Evolutionary conservation across 2,329 filamentous ascomycete genomes (phyloP).

Genomic region (Pseudonectria buxi): DNA sequence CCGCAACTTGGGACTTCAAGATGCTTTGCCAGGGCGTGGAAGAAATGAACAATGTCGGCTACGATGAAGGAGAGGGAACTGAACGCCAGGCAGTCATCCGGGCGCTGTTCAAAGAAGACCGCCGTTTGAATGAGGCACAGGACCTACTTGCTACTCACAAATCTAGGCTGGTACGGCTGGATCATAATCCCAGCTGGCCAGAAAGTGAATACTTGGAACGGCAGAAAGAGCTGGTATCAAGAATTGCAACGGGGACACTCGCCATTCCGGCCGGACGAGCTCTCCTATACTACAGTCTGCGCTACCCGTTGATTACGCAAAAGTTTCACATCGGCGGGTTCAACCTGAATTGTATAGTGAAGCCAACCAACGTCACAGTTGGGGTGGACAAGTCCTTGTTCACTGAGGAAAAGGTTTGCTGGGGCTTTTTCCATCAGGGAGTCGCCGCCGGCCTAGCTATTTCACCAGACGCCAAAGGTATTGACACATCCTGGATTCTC

Average conservation of each 20-base stretch:
- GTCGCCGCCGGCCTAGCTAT: slow-evolving; percentile 90
- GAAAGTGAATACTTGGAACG: slow-evolving; percentile 85
- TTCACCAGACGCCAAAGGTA: slow-evolving; percentile 81
- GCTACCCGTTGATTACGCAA: slow-evolving; percentile 84
- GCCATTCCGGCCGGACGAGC: slow-evolving; percentile 83
- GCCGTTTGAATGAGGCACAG: slow-evolving; percentile 79
- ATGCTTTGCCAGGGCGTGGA: slow-evolving; percentile 66
- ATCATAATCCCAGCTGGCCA: slow-evolving; percentile 67
- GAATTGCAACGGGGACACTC: slow-evolving; percentile 78
- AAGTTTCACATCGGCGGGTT: slow-evolving; percentile 87
- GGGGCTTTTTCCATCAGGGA: slow-evolving; percentile 97
- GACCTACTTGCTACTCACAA: slow-evolving; percentile 80
- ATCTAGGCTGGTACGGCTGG: slow-evolving; percentile 69
- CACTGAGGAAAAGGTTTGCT: slow-evolving; percentile 93
- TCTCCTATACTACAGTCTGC: slow-evolving; percentile 80
- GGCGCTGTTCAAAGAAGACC: slow-evolving; percentile 85
- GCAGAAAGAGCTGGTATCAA: slow-evolving; percentile 84
- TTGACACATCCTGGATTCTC: slow-evolving; percentile 97
- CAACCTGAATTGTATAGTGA: slow-evolving; percentile 85
- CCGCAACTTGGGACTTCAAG: slow-evolving; percentile 66
- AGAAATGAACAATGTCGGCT: slow-evolving; percentile 50
- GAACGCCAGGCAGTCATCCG: slow-evolving; percentile 78
- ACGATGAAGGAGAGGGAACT: slow-evolving; percentile 74
- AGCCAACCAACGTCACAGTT: slow-evolving; percentile 83
- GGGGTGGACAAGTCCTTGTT: slow-evolving; percentile 85